Evolutionary conservation across 2,329 filamentous ascomycete genomes (phyloP).

Genomic region (Clathrospora elynae): DNA sequence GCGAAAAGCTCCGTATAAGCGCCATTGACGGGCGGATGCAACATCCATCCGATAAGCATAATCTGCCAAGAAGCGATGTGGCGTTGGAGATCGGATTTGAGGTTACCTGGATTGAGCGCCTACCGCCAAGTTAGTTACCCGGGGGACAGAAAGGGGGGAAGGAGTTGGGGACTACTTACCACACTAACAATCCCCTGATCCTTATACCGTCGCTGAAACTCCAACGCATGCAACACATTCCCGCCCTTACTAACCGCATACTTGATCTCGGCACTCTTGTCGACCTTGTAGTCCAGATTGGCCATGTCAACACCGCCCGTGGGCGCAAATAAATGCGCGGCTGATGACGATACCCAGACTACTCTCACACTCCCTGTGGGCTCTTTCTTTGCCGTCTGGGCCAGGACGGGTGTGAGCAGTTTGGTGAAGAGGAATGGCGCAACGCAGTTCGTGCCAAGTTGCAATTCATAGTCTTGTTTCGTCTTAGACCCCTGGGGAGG

Average conservation of each 20-base stretch:
- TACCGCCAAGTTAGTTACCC: neutral
- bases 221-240: slow-evolving; percentile 34
- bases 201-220: slow-evolving; percentile 23
- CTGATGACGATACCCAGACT: slow-evolving; percentile 37
- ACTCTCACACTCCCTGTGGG: slow-evolving; percentile 41
- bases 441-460: slow-evolving; percentile 51
- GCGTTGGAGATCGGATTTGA: slow-evolving; percentile 37
- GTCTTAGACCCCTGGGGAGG: slow-evolving; percentile 31
- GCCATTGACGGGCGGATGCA: slow-evolving; percentile 25
- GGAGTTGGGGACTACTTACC: slow-evolving; percentile 7
- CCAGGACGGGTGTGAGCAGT: slow-evolving; percentile 45
- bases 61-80: slow-evolving; percentile 25
- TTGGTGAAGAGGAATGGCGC: slow-evolving; percentile 51
- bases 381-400: slow-evolving; percentile 33
- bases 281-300: slow-evolving; percentile 23
- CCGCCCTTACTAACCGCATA: slow-evolving; percentile 36
- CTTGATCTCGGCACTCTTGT: slow-evolving; percentile 13
- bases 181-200: slow-evolving; percentile 28
- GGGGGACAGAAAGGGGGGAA: neutral
- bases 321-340: slow-evolving; percentile 16
- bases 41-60: slow-evolving; percentile 2
- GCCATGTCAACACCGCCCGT: slow-evolving; percentile 23
- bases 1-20: slow-evolving; percentile 37
- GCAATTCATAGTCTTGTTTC: slow-evolving; percentile 33
- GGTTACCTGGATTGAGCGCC: slow-evolving; percentile 50